These are phyloP conservation scores for Fusarium buharicum DNA, from an alignment of 2,329 filamentous ascomycete species.

Conservation along the genomic window DNA sequence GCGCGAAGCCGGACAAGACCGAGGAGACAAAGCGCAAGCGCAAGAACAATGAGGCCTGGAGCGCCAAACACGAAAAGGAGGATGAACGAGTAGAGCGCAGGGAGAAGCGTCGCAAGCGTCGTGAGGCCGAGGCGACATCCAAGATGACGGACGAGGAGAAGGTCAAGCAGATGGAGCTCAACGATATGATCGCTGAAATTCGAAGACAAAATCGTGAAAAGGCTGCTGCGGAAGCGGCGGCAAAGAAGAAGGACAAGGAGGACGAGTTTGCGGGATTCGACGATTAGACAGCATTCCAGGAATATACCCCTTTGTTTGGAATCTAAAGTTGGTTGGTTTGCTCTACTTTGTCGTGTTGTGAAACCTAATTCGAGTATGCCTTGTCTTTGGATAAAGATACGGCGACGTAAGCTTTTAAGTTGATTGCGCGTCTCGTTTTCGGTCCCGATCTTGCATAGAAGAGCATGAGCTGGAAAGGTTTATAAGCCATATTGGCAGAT, in stretches of 20 bases:
- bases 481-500: neutral
- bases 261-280: slow-evolving; percentile 71
- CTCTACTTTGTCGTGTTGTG: neutral
- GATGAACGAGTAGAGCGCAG: slow-evolving; percentile 69
- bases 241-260: slow-evolving; percentile 52
- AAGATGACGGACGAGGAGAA: slow-evolving; percentile 78
- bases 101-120: slow-evolving; percentile 71
- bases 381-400: neutral
- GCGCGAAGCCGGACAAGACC: slow-evolving; percentile 52
- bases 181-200: slow-evolving; percentile 72
- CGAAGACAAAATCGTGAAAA: slow-evolving; percentile 65
- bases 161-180: slow-evolving; percentile 69
- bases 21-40: slow-evolving; percentile 64
- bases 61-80: slow-evolving; percentile 73
- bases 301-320: slow-evolving; percentile 43
- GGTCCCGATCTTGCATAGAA: neutral
- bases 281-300: slow-evolving; percentile 48
- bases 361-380: neutral
- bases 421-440: neutral
- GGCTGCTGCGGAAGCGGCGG: slow-evolving; percentile 39
- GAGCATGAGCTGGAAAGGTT: neutral
- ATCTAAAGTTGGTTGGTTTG: neutral
- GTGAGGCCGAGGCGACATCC: slow-evolving; percentile 70
- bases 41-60: slow-evolving; percentile 77
- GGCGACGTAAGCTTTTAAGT: neutral